Base-by-base conservation (phyloP, 2,329 filamentous ascomycete genomes). In the Beauveria sp. region DNA sequence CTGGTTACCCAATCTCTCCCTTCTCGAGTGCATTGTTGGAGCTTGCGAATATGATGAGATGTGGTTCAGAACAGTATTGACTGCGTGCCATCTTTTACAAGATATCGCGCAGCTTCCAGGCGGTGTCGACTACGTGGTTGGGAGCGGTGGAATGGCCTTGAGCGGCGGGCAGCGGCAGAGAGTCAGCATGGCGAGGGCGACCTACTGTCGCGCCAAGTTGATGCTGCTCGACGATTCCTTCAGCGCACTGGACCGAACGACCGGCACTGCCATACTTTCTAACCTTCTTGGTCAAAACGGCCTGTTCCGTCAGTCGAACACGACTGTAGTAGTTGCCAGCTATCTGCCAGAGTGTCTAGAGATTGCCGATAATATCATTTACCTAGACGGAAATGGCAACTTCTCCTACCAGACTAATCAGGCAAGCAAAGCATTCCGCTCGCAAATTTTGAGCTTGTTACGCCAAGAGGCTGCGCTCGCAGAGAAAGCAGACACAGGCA, bases 121-220 rank as follows among this genome's bases (percentile, higher is more conserved):
- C 5, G n/a, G 59, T 16, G 42, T 42, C 10, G 3, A n/a, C 0
- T 61, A 53, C n/a, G 1, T 61, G 14, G n/a, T 54, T 1, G 59
- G 59, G 0, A 61, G 24, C 8, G 50, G 24, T 22, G 59, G 59
- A 18, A 5, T 48, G 1, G 16, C 16, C 3, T 3, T 61, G 43
- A 61, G 59, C 10, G 59, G 59, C 16, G 59, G 59, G 2, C 59
- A 61, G 22, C 50, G 50, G 2, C 50, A 54, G 8, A 18, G 59
- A 48, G 18, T 61, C 14, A 20, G 12, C 5, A 5, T 59, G 7
- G 56, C 56, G 0, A 59, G 56, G 18, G 56, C 56, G 0, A 14
- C 20, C 3, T 59, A 51, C 7, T n/a, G 18, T 46, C 31, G 31
- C 10, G 31, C 31, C 31, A 34, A 34, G 18, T 3, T 10, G 9